Percentiles rank a stretch among this genome's conserved stretches.
Conservation (phyloP, 176 grass and related monocot species). For the Aegilops speltoides region DNA sequence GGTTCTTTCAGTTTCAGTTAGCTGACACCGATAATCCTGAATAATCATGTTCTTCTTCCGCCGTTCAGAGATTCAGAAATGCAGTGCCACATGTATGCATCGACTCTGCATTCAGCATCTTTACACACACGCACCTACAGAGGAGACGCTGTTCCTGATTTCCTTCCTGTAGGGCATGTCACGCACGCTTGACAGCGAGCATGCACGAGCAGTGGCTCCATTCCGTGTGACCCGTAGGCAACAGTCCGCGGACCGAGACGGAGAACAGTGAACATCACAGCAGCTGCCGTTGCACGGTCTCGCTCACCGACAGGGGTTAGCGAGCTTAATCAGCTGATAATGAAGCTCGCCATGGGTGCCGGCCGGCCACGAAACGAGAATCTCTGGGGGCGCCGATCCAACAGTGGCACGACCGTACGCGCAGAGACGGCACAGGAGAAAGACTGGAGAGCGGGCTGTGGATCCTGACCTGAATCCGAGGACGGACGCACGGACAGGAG, state of each 20-base stretch:
- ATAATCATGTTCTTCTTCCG: no score
- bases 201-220: not conserved
- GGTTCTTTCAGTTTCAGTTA: not conserved
- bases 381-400: not conserved
- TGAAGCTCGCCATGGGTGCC: no score
- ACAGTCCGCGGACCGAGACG: not conserved
- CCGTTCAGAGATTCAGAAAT: not conserved
- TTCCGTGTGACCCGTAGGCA: not conserved
- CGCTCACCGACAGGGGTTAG: not conserved
- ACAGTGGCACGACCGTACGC: not conserved
- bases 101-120: not conserved
- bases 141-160: no score
- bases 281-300: not conserved
- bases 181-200: not conserved
- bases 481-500: not conserved
- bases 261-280: not conserved
- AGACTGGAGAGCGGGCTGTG: not conserved
- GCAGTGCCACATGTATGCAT: not conserved
- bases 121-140: no score
- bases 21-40: not conserved
- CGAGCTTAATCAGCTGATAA: not conserved
- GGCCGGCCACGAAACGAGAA: not conserved
- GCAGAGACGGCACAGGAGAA: not conserved
- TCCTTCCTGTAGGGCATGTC: not conserved
- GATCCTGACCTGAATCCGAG: slow-evolving; percentile 16